These are phyloP conservation scores for Coemansia sp. DNA, from an alignment of 192 early-diverging fungal genomes.

Conservation along the genomic window DNA sequence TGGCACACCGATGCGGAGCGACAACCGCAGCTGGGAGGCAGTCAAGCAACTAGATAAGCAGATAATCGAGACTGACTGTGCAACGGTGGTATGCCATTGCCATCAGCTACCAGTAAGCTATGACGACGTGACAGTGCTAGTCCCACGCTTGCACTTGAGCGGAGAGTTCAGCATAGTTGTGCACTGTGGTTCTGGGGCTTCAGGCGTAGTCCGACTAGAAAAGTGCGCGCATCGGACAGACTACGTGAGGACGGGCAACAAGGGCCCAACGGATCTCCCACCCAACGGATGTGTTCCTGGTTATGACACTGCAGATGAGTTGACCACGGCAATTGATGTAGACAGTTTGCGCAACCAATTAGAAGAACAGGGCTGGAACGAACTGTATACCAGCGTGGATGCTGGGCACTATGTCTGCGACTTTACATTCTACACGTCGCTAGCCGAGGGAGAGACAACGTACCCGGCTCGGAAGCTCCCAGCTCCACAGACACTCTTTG, in stretches of 20 bases:
- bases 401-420: slow-evolving; percentile 64
- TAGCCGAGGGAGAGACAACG: slow-evolving; percentile 33
- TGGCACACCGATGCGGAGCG: slow-evolving; percentile 35
- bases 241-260: slow-evolving; percentile 55
- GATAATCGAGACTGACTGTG: slow-evolving; percentile 5
- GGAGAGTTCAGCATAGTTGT: slow-evolving; percentile 52
- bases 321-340: slow-evolving; percentile 48
- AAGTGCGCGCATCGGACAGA: slow-evolving; percentile 54
- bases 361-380: slow-evolving; percentile 38
- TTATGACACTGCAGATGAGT: slow-evolving; percentile 20
- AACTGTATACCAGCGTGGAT: slow-evolving; percentile 39
- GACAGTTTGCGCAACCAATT: slow-evolving; percentile 34
- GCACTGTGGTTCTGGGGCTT: slow-evolving; percentile 56
- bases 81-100: slow-evolving; percentile 28
- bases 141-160: slow-evolving; percentile 48
- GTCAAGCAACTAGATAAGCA: slow-evolving; percentile 27
- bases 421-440: slow-evolving; percentile 59
- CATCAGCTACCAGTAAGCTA: slow-evolving; percentile 63
- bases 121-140: slow-evolving; percentile 39
- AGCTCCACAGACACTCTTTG: slow-evolving; percentile 47
- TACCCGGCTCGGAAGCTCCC: slow-evolving; percentile 10
- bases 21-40: slow-evolving; percentile 56
- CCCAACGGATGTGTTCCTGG: slow-evolving; percentile 29
- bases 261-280: slow-evolving; percentile 36
- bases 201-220: slow-evolving; percentile 52